Evolutionary conservation across 2,329 filamentous ascomycete genomes (phyloP), one percentile per base, ranked within the genome.

Genomic region (Ophiostoma piceae): DNA sequence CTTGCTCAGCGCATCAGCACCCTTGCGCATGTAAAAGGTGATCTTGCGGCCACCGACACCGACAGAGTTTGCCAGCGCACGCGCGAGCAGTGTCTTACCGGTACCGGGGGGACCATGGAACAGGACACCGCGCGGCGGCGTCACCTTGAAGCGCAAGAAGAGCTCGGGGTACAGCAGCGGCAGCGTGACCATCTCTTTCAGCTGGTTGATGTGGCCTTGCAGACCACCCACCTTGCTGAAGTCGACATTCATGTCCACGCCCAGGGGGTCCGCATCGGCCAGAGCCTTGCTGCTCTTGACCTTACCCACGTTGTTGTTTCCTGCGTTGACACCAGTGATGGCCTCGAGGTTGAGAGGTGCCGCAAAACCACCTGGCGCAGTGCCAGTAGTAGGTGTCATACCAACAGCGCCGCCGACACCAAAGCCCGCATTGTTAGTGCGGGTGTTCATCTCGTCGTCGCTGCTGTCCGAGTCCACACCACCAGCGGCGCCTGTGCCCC

Each of bases 21-120:
- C 96, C 80, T 99, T 99, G 72, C 95, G 90, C 95, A 99, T 99
- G 80, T 98, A 99, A 76, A 99, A 99, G 0, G 94, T 98, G 73
- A 99, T 95, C 78, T 98, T 98, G 74, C 90, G 90, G 29, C 94
- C 94, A 67, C 94, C 91, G 14, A 91, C 88, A 73, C 92, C 94
- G 71, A 97, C 90, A 72, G 92, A 96, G 70, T 95, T 96, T 67
- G 96, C 94, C 66, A 99, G 83, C 60, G 95, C 95, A 76, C 95
- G 88, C 68, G 96, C 95, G 72, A 99, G 86, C n/a, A 99, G 84
- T 14, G 95, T 99, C 82, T 97, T 99, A 85, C 95, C 95, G 19
- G 95, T 99, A 78, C 95, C 95, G 5, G 96, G 95, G 69, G 95
- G 95, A 43, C 95, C 95, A 77, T 99, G 95, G 79, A 99, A 99